These are phyloP conservation scores for Tetratostichococcus sp. DNA, from an alignment of 139 green algal species.

Conservation along the genomic window DNA sequence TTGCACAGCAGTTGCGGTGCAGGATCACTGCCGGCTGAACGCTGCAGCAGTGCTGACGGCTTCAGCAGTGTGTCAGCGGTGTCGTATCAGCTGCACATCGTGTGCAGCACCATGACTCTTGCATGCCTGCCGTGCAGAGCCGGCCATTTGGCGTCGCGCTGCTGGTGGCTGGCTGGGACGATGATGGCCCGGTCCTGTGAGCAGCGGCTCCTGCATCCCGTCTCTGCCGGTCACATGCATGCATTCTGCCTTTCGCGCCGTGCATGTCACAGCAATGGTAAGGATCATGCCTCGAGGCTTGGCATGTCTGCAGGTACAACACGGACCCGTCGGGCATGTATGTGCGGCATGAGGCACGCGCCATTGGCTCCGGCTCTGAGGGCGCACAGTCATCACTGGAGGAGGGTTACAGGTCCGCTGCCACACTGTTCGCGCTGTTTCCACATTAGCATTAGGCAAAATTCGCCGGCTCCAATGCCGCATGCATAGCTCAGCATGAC, in stretches of 20 bases:
- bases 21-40: too few species aligned
- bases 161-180: slow-evolving; percentile 91
- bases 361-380: slow-evolving; percentile 93
- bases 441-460: too few species aligned
- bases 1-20: too few species aligned
- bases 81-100: too few species aligned
- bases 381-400: slow-evolving; percentile 85
- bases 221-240: neutral
- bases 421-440: too few species aligned
- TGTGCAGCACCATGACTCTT: too few species aligned
- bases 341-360: slow-evolving; percentile 86
- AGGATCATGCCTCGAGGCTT: neutral
- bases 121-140: too few species aligned
- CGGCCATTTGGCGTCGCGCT: slow-evolving; percentile 97
- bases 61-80: too few species aligned
- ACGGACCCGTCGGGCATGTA: slow-evolving; percentile 95
- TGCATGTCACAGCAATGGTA: neutral
- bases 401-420: slow-evolving; percentile 29
- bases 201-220: slow-evolving; percentile 12
- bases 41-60: too few species aligned
- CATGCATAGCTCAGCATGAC: too few species aligned
- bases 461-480: too few species aligned
- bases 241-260: too few species aligned
- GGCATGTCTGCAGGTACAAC: slow-evolving; percentile 69
- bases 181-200: slow-evolving; percentile 74